Base-by-base conservation (phyloP, 352 stramenopile genomes). In the Globisporangium takayamanum region DNA sequence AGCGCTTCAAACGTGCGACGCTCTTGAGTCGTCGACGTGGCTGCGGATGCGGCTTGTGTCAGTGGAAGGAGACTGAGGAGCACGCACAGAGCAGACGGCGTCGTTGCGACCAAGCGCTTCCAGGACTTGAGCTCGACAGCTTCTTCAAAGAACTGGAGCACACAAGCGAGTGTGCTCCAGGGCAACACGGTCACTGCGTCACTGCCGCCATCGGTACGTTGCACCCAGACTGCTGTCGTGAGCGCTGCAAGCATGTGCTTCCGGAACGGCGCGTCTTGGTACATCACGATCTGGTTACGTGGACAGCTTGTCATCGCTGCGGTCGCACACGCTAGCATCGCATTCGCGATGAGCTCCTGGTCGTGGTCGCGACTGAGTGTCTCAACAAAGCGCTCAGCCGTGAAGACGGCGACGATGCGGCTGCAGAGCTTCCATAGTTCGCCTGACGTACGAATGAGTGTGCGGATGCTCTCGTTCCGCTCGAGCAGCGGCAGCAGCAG, bases 201-300 rank as follows among this genome's bases (percentile, higher is more conserved):
- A 15, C 49, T 7, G 6, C 45, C 15, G 39, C 1, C 5, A 22
- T 46, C 36, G 36, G n/a, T 6, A 7, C 16, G 16, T 25, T 47
- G 14, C 20, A 11, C 7, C 30, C 1, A 20, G 2, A 5, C 46
- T 11, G 16, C n/a, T 39, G 5, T n/a, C 26, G 36, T 45, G 22
- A 78, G 50, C 3, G 25, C 25, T 25, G 42, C 7, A 5, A 83
- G 15, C 12, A 79, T 46, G 14, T 22, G 14, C 2, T 70, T 60
- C 14, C 70, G 73, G 25, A 89, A 84, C 0, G 12, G 20, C 3
- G 41, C 47, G 30, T 84, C 50, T 6, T 69, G 69, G 39, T 73
- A 87, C 56, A 84, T 59, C 0, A 87, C 64, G 20, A 87, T 63
- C 69, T 89, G 80, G 57, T 89, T 89, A 3, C 78, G 74, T 3